phyloP scores from a whole-genome alignment of 1,284 basidiomycete genomes.

The Afroboletus lepidellus region DNA sequence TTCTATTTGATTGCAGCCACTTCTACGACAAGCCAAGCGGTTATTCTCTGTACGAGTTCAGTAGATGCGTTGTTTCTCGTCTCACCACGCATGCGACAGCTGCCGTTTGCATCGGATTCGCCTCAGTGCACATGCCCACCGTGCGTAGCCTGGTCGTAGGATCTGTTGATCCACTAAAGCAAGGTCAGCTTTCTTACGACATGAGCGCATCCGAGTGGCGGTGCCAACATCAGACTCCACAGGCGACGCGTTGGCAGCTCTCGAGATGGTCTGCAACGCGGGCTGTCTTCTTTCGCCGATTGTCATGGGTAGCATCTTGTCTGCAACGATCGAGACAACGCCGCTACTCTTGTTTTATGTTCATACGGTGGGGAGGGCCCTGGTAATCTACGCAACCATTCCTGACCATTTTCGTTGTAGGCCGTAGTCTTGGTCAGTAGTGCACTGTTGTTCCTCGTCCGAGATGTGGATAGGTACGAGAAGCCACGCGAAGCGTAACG shows the following conservation, averaged over 20 bases:
- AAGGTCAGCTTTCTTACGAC: conserved; percentile 30
- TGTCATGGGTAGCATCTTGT: conserved; percentile 26
- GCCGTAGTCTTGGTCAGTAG: conserved; percentile 10
- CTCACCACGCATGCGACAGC: conserved; percentile 5
- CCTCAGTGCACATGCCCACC: conserved; percentile 19
- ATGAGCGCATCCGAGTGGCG: no score
- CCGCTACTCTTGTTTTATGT: conserved; percentile 26
- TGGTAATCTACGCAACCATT: no score
- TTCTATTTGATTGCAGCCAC: conserved; percentile 18
- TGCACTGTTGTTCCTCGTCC: conserved; percentile 19
- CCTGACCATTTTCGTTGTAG: no score
- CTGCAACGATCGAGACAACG: conserved; percentile 15
- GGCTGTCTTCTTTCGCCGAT: conserved; percentile 27
- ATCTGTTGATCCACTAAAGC: conserved; percentile 35
- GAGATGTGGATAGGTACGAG: conserved; percentile 20
- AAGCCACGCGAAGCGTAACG: not conserved
- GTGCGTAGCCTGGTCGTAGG: conserved; percentile 30
- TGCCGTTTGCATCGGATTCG: conserved; percentile 23
- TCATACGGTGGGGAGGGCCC: conserved; percentile 27
- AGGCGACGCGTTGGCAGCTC: conserved; percentile 35
- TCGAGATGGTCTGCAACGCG: conserved; percentile 31
- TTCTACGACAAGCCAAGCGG: conserved; percentile 5
- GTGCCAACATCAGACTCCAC: no score
- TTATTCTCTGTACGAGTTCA: conserved; percentile 16
- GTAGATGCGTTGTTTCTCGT: not conserved